Base-by-base conservation (phyloP, 1,284 basidiomycete genomes). In the Ganoderma lucidum region DNA sequence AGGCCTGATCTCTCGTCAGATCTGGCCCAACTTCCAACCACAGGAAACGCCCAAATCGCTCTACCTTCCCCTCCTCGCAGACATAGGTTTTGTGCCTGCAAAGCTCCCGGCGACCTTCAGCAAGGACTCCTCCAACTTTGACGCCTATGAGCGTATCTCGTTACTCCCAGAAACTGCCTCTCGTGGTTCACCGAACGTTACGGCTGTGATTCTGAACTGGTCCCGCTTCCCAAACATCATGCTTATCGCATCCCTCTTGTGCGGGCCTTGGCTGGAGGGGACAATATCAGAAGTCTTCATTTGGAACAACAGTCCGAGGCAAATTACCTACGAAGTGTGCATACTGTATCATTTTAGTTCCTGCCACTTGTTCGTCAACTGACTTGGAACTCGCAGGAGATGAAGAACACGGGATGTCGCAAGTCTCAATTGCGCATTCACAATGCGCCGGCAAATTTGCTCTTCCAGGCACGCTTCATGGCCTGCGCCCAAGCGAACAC, bases 151-250 rank as follows among this genome's bases (percentile, higher is more conserved):
- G 55, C 75, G 73, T 23, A 59, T 76, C 4, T 70, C 72, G 1
- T 48, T 64, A 4, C 30, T 69, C 6, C 71, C 67, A 23, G 70
- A 75, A 64, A 64, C 44, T n/a, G 65, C 72, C 9, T 15, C 59
- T 30, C 37, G 28, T 1, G 44, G 60, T 17, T 30, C 30, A 0
- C 72, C 84, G 23, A 79, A 84, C 70, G 83, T 82, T 6, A 90
- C 88, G 9, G 88, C 86, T 12, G 80, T 92, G 45, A 75, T 92
- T 51, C 80, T 91, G 59, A 91, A 92, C 78, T 92, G 90, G 90
- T 87, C 86, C 56, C 84, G 89, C 39, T 82, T 90, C 44, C 78
- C 82, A 0, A 92, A 92, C 73, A 88, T 92, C 53, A 76, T 87
- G 48, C 81, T 81, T 62, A 89, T 92, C 67, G 83, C 82, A 17